phyloP scores from a whole-genome alignment of 2,329 filamentous ascomycete genomes.

The Cordyceps pruinosa region DNA sequence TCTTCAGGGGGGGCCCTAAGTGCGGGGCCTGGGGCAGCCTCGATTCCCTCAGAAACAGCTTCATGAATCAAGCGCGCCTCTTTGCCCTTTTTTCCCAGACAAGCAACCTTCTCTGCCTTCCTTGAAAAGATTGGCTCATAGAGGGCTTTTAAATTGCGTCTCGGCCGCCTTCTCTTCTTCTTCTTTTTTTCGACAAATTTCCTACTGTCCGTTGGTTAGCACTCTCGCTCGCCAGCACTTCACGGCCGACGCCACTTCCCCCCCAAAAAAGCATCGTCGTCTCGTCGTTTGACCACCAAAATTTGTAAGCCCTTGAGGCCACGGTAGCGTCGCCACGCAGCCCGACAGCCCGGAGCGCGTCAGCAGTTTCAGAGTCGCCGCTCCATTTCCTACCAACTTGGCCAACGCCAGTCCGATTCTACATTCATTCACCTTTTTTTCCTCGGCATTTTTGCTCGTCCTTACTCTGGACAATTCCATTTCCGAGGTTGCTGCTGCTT shows the following conservation, averaged over 20 bases:
- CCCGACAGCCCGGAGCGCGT: constrained; percentile 4
- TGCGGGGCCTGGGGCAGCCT: too few species aligned
- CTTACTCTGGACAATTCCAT: background rate
- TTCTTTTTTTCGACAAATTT: background rate
- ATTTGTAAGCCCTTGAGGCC: constrained; percentile 22
- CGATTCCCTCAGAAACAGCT: too few species aligned
- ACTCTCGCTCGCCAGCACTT: constrained; percentile 10
- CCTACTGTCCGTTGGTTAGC: background rate
- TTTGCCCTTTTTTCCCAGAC: background rate
- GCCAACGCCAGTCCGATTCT: background rate
- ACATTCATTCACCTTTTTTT: background rate
- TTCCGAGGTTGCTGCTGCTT: background rate
- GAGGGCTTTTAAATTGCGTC: background rate
- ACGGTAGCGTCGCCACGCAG: constrained; percentile 24
- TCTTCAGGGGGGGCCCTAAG: too few species aligned
- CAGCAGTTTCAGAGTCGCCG: background rate
- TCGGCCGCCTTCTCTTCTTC: background rate
- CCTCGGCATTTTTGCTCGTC: background rate
- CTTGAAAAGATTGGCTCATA: background rate
- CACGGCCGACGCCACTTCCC: constrained; percentile 9
- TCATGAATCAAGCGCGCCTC: too few species aligned
- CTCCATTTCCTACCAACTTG: background rate
- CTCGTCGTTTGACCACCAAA: background rate
- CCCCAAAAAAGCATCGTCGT: background rate
- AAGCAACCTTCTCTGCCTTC: background rate